Evolutionary conservation across 306 rosid genomes (phyloP).

Genomic region (Mimosa bimucronata): DNA sequence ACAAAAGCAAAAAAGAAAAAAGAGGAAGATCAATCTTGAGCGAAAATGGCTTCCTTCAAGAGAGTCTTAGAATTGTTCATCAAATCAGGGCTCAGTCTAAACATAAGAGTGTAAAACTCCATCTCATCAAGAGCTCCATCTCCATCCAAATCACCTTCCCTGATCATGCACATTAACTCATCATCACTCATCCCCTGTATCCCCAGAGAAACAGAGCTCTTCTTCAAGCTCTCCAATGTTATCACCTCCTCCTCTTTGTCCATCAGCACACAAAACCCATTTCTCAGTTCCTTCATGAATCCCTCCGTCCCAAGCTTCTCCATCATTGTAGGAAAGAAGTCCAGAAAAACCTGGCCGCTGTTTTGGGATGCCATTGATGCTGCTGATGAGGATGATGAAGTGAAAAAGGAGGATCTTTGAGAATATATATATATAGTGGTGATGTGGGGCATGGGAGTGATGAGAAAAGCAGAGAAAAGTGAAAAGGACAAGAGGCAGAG

Average conservation of each 20-base stretch:
- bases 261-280: constrained; percentile 69
- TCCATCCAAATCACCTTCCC: constrained; percentile 85
- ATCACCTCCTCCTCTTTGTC: constrained; percentile 66
- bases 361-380: constrained; percentile 51
- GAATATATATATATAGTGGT: constrained; percentile 3
- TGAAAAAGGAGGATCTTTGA: neutral
- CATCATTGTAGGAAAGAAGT: constrained; percentile 75
- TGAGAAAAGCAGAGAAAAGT: no score
- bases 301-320: constrained; percentile 72
- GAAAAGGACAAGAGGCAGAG: neutral
- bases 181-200: constrained; percentile 72
- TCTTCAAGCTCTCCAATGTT: constrained; percentile 84
- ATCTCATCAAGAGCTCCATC: constrained; percentile 75
- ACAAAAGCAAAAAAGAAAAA: neutral
- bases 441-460: neutral
- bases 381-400: neutral
- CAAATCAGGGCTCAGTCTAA: constrained; percentile 80
- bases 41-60: constrained; percentile 57
- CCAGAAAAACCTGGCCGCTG: constrained; percentile 60
- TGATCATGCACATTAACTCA: constrained; percentile 68
- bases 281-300: constrained; percentile 75
- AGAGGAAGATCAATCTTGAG: neutral
- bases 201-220: constrained; percentile 71
- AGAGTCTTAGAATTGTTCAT: constrained; percentile 62
- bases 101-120: constrained; percentile 90